Conservation (phyloP, 495 filamentous ascomycete genomes). For the Aspergillus affinis region DNA sequence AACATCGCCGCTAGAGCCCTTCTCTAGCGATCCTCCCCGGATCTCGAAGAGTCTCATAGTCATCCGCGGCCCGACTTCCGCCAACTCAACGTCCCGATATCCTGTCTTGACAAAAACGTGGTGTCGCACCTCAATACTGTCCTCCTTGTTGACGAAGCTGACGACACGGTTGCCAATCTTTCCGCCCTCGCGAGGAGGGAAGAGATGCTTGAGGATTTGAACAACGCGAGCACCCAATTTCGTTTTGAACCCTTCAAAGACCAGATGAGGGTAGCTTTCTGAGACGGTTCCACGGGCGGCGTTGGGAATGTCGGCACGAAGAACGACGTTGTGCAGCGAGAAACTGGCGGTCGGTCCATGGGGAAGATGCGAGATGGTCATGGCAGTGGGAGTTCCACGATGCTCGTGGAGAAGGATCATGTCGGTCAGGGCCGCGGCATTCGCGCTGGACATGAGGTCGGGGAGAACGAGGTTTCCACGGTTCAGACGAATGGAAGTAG, state of each 20-base stretch:
- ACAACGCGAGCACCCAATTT: conserved; percentile 80
- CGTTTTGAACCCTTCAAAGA: conserved; percentile 92
- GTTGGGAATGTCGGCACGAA: conserved; percentile 91
- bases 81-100: conserved; percentile 85
- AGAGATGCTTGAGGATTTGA: conserved; percentile 92
- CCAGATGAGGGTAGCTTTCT: conserved; percentile 90
- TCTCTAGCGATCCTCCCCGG: conserved; percentile 86
- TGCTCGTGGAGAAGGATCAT: conserved; percentile 91
- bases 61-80: conserved; percentile 94
- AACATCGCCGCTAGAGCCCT: conserved; percentile 85
- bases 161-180: conserved; percentile 88
- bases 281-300: conserved; percentile 84
- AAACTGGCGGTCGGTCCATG: conserved; percentile 92
- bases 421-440: conserved; percentile 75
- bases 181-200: conserved; percentile 79
- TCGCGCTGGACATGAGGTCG: conserved; percentile 78
- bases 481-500: conserved; percentile 87
- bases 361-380: conserved; percentile 88
- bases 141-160: conserved; percentile 93
- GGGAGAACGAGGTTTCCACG: conserved; percentile 86
- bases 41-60: conserved; percentile 97
- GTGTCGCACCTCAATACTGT: conserved; percentile 84
- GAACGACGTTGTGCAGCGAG: conserved; percentile 89
- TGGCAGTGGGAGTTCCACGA: conserved; percentile 84
- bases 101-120: conserved; percentile 82